Evolutionary conservation across 1,139 yeast genomes (phyloP).

Genomic region (Lodderomyces margitis): DNA sequence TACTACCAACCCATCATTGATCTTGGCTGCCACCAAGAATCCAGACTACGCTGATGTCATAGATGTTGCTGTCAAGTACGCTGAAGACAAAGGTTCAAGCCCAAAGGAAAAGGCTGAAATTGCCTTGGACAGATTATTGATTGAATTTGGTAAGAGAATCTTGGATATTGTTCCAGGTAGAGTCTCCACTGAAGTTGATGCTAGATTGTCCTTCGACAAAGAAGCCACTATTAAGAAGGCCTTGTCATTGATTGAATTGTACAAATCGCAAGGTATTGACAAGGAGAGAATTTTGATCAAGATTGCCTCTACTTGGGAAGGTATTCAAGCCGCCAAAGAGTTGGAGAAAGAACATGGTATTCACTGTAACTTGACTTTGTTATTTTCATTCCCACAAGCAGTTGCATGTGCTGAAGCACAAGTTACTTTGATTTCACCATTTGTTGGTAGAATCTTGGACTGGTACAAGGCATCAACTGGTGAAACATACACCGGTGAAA

Average conservation of each 20-base stretch:
- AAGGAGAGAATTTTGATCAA: constrained; percentile 93
- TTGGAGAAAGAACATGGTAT: constrained; percentile 87
- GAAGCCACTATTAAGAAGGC: constrained; percentile 94
- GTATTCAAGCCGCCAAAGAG: constrained; percentile 97
- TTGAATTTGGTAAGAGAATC: constrained; percentile 94
- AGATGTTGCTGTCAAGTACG: constrained; percentile 87
- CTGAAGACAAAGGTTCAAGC: constrained; percentile 61
- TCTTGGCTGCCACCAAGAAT: constrained; percentile 92
- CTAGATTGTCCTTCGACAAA: constrained; percentile 93
- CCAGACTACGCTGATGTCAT: constrained; percentile 85
- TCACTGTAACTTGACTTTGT: constrained; percentile 93
- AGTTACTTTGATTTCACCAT: constrained; percentile 95
- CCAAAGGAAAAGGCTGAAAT: constrained; percentile 51
- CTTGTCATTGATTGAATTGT: constrained; percentile 76
- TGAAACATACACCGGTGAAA: constrained; percentile 72
- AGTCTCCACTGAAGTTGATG: constrained; percentile 98
- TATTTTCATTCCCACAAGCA: constrained; percentile 95
- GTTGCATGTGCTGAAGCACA: constrained; percentile 99
- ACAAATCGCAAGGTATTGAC: constrained; percentile 76
- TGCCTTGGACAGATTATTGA: constrained; percentile 90
- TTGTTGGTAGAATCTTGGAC: constrained; percentile 98
- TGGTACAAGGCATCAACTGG: constrained; percentile 98
- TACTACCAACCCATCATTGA: constrained; percentile 97
- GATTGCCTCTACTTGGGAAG: constrained; percentile 98
- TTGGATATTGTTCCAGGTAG: constrained; percentile 97